Evolutionary conservation across 2,329 filamentous ascomycete species (phyloP).

Genomic region (Aspergillus niger): DNA sequence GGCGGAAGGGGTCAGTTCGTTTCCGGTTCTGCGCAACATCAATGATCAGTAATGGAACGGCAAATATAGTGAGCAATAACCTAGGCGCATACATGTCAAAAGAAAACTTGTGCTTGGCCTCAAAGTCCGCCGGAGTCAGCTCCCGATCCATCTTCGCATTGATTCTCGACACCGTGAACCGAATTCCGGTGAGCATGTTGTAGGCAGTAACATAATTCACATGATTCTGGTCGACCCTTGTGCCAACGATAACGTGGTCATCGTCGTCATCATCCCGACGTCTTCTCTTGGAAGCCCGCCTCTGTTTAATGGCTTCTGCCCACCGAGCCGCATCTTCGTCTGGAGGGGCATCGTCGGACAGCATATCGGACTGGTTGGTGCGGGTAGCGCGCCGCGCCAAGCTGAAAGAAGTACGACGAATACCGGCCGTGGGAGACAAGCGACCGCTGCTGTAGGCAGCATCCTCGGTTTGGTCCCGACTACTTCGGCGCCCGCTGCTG

Average conservation of each 20-base stretch:
- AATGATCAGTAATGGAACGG: conserved; percentile 6
- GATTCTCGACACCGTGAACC: conserved; percentile 91
- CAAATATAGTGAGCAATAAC: neutral
- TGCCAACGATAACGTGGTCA: conserved; percentile 84
- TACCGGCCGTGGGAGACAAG: conserved; percentile 71
- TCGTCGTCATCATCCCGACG: conserved; percentile 90
- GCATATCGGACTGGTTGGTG: conserved; percentile 80
- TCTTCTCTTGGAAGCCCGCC: conserved; percentile 82
- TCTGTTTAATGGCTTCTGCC: conserved; percentile 91
- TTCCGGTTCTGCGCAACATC: conserved; percentile 69
- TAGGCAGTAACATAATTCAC: conserved; percentile 98
- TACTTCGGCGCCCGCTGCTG: conserved; percentile 58
- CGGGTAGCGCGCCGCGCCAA: conserved; percentile 78
- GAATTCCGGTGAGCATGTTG: conserved; percentile 99
- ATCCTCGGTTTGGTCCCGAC: conserved; percentile 70
- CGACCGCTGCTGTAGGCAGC: conserved; percentile 70
- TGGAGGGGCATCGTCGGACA: conserved; percentile 77
- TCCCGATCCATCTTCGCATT: conserved; percentile 95
- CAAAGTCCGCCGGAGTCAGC: conserved; percentile 87
- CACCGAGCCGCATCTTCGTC: conserved; percentile 91
- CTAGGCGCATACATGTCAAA: conserved; percentile 82
- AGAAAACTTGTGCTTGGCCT: conserved; percentile 93
- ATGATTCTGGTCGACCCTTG: conserved; percentile 95
- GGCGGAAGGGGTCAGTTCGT: conserved; percentile 93
- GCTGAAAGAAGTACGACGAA: conserved; percentile 78